Evolutionary conservation across 306 rosid species (phyloP).

Genomic region (Vicia faba): DNA sequence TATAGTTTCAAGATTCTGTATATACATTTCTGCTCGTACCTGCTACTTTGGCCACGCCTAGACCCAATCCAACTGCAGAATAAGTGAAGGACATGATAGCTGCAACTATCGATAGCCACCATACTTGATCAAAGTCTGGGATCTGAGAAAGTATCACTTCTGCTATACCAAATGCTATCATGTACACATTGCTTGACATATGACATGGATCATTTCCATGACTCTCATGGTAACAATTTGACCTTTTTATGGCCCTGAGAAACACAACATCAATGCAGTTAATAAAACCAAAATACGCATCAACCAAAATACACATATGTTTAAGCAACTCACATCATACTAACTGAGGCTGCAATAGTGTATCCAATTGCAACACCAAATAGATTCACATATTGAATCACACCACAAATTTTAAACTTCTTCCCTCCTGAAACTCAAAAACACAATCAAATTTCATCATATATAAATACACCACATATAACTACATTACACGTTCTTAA

Average conservation of each 20-base stretch:
- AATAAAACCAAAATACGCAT: not conserved
- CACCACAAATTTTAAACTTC: constrained; percentile 62
- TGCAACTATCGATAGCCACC: constrained; percentile 85
- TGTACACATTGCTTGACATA: constrained; percentile 74
- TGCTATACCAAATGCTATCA: constrained; percentile 70
- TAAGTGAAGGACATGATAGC: constrained; percentile 78
- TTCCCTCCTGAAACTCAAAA: constrained; percentile 59
- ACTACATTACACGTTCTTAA: not conserved
- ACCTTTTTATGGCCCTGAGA: constrained; percentile 71
- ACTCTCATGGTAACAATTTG: constrained; percentile 70
- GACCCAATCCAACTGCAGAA: constrained; percentile 60
- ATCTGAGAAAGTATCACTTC: constrained; percentile 73
- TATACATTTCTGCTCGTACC: constrained; percentile 39
- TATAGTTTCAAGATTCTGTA: not conserved
- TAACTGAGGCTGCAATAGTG: constrained; percentile 81
- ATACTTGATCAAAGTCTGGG: constrained; percentile 68
- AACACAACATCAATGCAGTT: not conserved
- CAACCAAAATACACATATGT: too few relatives aligned
- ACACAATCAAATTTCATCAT: constrained; percentile 9
- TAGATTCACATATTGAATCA: constrained; percentile 64
- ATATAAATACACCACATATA: not conserved
- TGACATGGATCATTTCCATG: constrained; percentile 77
- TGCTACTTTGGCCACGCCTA: constrained; percentile 70
- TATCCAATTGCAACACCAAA: constrained; percentile 73
- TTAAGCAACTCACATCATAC: constrained; percentile 79